Evolutionary conservation across 306 rosid genomes (phyloP).

Genomic region (Astragalus glycyphyllos): DNA sequence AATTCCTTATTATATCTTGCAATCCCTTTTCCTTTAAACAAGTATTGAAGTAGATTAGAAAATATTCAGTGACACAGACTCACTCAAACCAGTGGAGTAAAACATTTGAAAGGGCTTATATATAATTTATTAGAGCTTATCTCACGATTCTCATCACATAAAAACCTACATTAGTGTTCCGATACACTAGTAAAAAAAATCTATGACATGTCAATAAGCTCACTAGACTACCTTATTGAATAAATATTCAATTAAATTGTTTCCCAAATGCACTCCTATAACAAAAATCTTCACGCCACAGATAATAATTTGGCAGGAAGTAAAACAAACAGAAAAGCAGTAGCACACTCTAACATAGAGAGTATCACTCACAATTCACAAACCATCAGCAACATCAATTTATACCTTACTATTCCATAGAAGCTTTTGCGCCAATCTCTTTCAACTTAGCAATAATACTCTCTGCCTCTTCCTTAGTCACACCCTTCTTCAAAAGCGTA

Average conservation of each 20-base stretch:
- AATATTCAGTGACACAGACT: neutral
- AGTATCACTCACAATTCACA: neutral
- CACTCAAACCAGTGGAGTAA: neutral
- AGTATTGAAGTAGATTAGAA: neutral
- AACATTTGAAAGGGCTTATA: neutral
- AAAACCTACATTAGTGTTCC: no score
- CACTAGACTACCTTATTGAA: neutral
- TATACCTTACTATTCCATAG: constrained; percentile 87
- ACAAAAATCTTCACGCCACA: neutral
- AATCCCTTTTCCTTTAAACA: neutral
- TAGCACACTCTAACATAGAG: neutral
- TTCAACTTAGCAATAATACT: constrained; percentile 81
- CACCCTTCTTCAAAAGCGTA: constrained; percentile 86
- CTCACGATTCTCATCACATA: neutral
- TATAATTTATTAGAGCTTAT: no score
- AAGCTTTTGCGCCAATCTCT: constrained; percentile 84
- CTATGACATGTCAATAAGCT: neutral
- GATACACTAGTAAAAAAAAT: neutral
- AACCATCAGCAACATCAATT: constrained; percentile 1
- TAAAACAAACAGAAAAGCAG: neutral
- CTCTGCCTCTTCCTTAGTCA: constrained; percentile 88
- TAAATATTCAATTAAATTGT: neutral
- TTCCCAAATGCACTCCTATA: neutral
- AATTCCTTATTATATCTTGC: neutral
- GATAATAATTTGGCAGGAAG: neutral